Base-by-base conservation (phyloP, 306 rosid genomes). In the Senna tora region DNA sequence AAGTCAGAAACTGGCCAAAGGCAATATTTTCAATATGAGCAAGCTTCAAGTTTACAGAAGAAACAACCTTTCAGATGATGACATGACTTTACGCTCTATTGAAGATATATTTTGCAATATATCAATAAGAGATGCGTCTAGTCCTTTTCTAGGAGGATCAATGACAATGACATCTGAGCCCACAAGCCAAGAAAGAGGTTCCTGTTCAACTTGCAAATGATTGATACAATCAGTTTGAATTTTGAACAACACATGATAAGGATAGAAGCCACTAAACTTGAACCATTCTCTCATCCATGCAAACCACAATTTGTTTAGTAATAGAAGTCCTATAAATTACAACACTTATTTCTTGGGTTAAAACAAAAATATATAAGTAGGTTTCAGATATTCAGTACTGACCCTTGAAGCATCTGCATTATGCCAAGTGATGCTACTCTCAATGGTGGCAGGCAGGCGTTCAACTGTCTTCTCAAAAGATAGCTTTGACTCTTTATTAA, bases 121-220 rank as follows among this genome's bases (percentile, higher is more conserved):
- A 67, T 83, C 85, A 33, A 89, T 63, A 77, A 91, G 92, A 73
- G 98, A 86, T 58, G 78, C 65, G 74, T 89, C 98, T 66, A 94
- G 74, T 62, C 98, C 98, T 86, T 87, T 94, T 74, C 98, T 84
- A 42, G 96, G 98, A 77, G 98, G 98, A 89, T 94, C 98, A 49
- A 94, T 88, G 76, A 94, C 86, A 53, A 94, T 65, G 66, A 94
- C 97, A 71, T 94, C 95, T 54, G 96, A 91, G 28, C 95, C 97
- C 87, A 75, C 50, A 49, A 94, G 82, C 97, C 98, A 94, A 53
- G 86, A 72, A 77, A 91, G 77, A 75, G 98, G 96, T 10, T 94
- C 97, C 98, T 94, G 89, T 75, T 73, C 73, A 45, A 75, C 66
- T 81, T 60, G 73, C 70, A 68, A 80, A 74, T 41, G 71, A 62